Evolutionary conservation across 2,329 filamentous ascomycete species (phyloP), one percentile per base, ranked within the genome.

Genomic region (Exophiala mesophila): DNA sequence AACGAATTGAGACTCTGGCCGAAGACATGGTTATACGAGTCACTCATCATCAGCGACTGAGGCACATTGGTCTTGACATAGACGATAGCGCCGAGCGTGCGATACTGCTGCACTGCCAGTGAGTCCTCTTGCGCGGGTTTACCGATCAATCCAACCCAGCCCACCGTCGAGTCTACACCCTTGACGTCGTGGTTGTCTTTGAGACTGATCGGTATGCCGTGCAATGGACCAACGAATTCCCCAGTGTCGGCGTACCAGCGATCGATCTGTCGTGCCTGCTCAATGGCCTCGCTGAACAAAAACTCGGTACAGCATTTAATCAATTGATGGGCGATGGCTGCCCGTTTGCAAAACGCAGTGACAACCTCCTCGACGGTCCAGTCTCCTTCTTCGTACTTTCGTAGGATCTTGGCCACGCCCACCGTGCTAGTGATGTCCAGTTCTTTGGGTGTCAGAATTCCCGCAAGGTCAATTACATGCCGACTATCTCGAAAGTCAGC

Each of bases 211-310:
- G 62, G 60, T 9, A 69, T 43, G 59, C 80, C 83, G 58, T 87
- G 82, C 2, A 88, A 68, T 1, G 82, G 81, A 0, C 83, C 83
- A 24, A 72, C 62, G 0, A 69, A 57, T 47, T 65, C 61, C 3
- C 19, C 68, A 59, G 51, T 63, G 57, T 61, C 76, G 75, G 58
- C 72, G 73, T 54, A 76, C 82, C 0, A 74, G 76, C n/a, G 57
- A 63, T 2, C 68, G 63, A 4, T 77, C 72, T 13, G 74, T 65
- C 9, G 58, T 6, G 45, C 45, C 26, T 45, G 39, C 20, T 36
- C 20, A 10, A 44, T 24, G 9, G 40, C 34, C 26, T 42, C 21
- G 9, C 39, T 24, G 23, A 39, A 40, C 36, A 46, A 23, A 31
- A 38, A 16, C 20, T 37, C 35, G 20, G 45, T 36, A 39, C 35